Conservation (phyloP, 306 rosid genomes). For the Biancaea sappan region DNA sequence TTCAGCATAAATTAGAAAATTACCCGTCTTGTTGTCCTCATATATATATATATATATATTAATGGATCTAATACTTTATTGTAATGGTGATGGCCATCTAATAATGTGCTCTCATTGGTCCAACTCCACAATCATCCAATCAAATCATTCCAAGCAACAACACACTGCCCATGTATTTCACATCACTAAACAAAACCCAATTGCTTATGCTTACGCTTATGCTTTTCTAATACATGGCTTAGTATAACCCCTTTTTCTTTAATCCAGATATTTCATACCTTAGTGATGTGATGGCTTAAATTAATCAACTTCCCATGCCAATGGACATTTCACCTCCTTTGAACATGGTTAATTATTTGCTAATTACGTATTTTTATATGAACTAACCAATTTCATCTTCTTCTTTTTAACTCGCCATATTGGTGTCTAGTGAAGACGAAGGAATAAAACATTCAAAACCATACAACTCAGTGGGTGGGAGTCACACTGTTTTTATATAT, state of each 20-base stretch:
- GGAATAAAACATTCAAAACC: not conserved
- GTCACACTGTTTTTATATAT: no score
- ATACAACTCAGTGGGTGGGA: not conserved
- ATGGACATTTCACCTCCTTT: slow-evolving; percentile 31
- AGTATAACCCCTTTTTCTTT: slow-evolving; percentile 8
- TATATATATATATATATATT: not conserved
- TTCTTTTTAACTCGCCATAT: no score
- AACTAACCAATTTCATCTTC: no score
- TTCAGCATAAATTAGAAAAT: not conserved
- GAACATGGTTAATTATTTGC: not conserved
- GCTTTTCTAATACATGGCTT: not conserved
- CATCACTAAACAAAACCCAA: not conserved
- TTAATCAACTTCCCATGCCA: slow-evolving; percentile 18
- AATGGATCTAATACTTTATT: slow-evolving; percentile 24
- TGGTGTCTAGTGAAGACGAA: not conserved
- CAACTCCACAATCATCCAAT: not conserved
- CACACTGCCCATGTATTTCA: not conserved
- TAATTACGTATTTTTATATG: no score
- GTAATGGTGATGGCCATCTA: slow-evolving; percentile 13
- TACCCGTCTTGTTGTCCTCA: slow-evolving; percentile 1
- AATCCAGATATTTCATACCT: slow-evolving; percentile 27
- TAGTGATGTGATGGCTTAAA: slow-evolving; percentile 19
- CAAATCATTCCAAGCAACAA: slow-evolving; percentile 20
- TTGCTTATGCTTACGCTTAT: not conserved
- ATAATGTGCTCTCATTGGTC: not conserved